Conservation (phyloP, 179 eudicot genomes). For the Spergularia azorica region DNA sequence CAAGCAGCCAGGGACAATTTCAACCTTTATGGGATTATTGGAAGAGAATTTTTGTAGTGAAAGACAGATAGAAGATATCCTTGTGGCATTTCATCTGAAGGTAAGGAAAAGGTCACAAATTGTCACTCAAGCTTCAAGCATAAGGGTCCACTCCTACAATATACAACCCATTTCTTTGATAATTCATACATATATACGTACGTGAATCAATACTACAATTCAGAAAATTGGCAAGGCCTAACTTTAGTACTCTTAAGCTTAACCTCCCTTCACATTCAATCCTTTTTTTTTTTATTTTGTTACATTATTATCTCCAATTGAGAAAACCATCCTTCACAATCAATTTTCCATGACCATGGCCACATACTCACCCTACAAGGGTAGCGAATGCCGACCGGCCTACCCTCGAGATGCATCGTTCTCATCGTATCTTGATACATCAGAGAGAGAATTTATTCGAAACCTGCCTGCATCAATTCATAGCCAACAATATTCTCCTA, state of each 20-base stretch:
- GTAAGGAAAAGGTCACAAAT: slow-evolving; percentile 32
- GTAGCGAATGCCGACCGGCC: slow-evolving; percentile 21
- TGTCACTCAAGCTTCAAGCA: slow-evolving; percentile 39
- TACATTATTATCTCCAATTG: neutral
- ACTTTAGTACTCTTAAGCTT: neutral
- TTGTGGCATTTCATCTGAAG: slow-evolving; percentile 33
- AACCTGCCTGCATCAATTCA: slow-evolving; percentile 40
- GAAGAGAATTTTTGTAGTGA: slow-evolving; percentile 24
- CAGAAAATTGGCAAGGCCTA: slow-evolving; percentile 18
- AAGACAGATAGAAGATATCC: slow-evolving; percentile 29
- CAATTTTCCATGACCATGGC: slow-evolving; percentile 26
- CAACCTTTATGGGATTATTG: slow-evolving; percentile 10
- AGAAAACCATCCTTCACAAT: neutral
- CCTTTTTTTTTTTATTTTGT: neutral
- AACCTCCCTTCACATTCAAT: neutral
- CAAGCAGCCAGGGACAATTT: slow-evolving; percentile 36
- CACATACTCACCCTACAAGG: slow-evolving; percentile 31
- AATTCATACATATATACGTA: slow-evolving; percentile 10
- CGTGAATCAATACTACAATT: neutral
- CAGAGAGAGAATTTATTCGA: slow-evolving; percentile 50
- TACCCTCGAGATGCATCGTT: slow-evolving; percentile 74
- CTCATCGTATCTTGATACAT: slow-evolving; percentile 62
- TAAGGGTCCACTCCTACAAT: slow-evolving; percentile 26
- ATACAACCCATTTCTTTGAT: neutral
- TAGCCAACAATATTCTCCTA: slow-evolving; percentile 22